These are phyloP conservation scores for Xerophyta viscosa DNA, from an alignment of 106 monocot genomes.

Conservation along the genomic window DNA sequence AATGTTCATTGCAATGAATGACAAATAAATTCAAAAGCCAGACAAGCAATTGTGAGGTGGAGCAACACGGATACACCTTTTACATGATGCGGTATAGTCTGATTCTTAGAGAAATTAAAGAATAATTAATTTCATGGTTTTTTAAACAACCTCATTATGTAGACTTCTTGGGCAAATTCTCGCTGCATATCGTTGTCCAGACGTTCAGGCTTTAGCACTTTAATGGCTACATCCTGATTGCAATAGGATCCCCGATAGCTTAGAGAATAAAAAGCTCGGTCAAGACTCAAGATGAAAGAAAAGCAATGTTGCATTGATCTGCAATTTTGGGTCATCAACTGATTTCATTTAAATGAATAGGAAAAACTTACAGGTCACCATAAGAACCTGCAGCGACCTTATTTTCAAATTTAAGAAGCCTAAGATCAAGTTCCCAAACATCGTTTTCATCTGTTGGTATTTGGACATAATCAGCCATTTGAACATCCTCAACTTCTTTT, in stretches of 20 bases:
- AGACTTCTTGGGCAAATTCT: slow-evolving; percentile 97
- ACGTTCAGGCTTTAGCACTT: slow-evolving; percentile 77
- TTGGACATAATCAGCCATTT: slow-evolving; percentile 24
- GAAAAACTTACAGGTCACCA: slow-evolving; percentile 54
- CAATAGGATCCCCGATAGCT: slow-evolving; percentile 83
- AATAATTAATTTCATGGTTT: not conserved
- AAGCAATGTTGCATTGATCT: no score
- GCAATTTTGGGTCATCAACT: no score
- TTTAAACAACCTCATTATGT: slow-evolving; percentile 74
- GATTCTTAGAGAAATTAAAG: no score
- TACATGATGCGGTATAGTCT: no score
- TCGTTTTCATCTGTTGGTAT: slow-evolving; percentile 63
- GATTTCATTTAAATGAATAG: not conserved
- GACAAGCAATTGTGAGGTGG: no score
- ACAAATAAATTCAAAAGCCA: no score
- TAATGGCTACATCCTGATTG: slow-evolving; percentile 90
- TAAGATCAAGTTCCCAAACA: slow-evolving; percentile 70
- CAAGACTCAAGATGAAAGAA: no score
- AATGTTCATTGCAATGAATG: no score
- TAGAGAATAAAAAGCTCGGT: slow-evolving; percentile 10
- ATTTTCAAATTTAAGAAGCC: slow-evolving; percentile 51
- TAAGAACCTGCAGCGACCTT: slow-evolving; percentile 70
- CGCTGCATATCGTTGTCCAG: slow-evolving; percentile 58
- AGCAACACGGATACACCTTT: no score
- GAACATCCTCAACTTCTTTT: slow-evolving; percentile 15